Conservation (phyloP, 352 stramenopile genomes). For the Pythium monospermum region DNA sequence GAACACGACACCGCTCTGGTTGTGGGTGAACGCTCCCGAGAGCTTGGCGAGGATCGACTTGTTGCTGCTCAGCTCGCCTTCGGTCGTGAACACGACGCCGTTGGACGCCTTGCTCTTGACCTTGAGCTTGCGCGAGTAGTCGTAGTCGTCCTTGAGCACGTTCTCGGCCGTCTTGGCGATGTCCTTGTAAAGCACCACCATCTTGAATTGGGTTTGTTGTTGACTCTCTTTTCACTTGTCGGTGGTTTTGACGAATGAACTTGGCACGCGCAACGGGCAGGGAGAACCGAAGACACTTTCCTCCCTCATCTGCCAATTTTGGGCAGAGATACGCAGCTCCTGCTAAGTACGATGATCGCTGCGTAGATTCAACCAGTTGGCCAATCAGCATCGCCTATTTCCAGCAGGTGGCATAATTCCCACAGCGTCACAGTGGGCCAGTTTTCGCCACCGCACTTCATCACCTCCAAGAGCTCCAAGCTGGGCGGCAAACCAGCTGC, state of each 20-base stretch:
- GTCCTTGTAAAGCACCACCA: slow-evolving; percentile 85
- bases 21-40: slow-evolving; percentile 65
- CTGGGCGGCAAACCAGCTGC: background rate
- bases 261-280: background rate
- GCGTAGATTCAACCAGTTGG: slow-evolving; percentile 26
- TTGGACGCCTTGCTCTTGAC: slow-evolving; percentile 87
- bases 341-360: slow-evolving; percentile 38
- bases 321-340: slow-evolving; percentile 20
- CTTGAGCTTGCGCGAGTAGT: slow-evolving; percentile 89
- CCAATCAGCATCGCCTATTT: slow-evolving; percentile 22
- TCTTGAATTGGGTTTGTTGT: slow-evolving; percentile 17
- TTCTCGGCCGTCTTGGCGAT: slow-evolving; percentile 83
- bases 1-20: slow-evolving; percentile 54
- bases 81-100: slow-evolving; percentile 82
- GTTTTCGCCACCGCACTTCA: slow-evolving; percentile 19
- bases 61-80: slow-evolving; percentile 82
- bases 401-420: slow-evolving; percentile 9
- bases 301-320: background rate
- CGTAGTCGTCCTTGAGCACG: slow-evolving; percentile 84
- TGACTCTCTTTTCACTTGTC: slow-evolving; percentile 14
- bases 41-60: slow-evolving; percentile 86
- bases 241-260: slow-evolving; percentile 56
- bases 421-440: slow-evolving; percentile 14
- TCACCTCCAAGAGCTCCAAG: slow-evolving; percentile 17
- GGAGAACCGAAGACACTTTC: background rate